A percentile compares a stretch with the other conserved stretches of the same genome.
These are phyloP conservation scores for Chaetomidium leptoderma DNA, from an alignment of 495 filamentous ascomycete species.

Conservation along the genomic window DNA sequence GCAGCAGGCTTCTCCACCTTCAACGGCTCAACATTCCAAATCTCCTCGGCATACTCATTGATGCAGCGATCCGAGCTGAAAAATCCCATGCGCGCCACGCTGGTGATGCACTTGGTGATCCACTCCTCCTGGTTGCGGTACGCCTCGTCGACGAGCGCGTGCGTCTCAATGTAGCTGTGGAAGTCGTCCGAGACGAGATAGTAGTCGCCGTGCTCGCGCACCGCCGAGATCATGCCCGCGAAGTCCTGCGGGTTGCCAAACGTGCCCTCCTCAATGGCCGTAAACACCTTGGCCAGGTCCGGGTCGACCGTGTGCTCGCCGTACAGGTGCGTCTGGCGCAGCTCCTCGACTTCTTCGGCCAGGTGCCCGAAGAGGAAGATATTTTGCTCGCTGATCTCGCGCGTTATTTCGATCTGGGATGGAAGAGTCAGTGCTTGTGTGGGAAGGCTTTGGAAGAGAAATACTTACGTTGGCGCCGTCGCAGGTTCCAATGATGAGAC, in stretches of 20 bases:
- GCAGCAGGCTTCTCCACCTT: conserved; percentile 18
- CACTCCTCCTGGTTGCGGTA: conserved; percentile 89
- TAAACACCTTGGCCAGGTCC: conserved; percentile 73
- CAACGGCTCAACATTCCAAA: conserved; percentile 92
- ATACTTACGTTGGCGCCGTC: conserved; percentile 89
- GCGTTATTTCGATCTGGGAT: conserved; percentile 87
- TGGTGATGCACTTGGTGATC: conserved; percentile 82
- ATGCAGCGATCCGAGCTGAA: conserved; percentile 96
- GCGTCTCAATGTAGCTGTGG: conserved; percentile 85
- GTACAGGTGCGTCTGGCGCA: conserved; percentile 87
- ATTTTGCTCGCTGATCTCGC: conserved; percentile 91
- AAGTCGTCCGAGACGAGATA: conserved; percentile 98
- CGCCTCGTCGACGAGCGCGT: conserved; percentile 80
- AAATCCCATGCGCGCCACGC: conserved; percentile 89
- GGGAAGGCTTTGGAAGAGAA: too few relatives aligned
- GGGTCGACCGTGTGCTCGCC: conserved; percentile 71
- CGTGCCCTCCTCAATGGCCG: conserved; percentile 65
- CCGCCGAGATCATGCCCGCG: conserved; percentile 71
- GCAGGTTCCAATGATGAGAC: conserved; percentile 94
- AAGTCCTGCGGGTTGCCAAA: conserved; percentile 78
- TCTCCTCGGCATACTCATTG: conserved; percentile 92
- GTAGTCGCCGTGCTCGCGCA: conserved; percentile 91
- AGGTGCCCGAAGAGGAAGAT: conserved; percentile 98
- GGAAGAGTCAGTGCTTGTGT: not conserved
- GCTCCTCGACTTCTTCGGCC: conserved; percentile 93